These are phyloP conservation scores for Plantago lanceolata DNA, from an alignment of 305 asterid species.

Conservation along the genomic window DNA sequence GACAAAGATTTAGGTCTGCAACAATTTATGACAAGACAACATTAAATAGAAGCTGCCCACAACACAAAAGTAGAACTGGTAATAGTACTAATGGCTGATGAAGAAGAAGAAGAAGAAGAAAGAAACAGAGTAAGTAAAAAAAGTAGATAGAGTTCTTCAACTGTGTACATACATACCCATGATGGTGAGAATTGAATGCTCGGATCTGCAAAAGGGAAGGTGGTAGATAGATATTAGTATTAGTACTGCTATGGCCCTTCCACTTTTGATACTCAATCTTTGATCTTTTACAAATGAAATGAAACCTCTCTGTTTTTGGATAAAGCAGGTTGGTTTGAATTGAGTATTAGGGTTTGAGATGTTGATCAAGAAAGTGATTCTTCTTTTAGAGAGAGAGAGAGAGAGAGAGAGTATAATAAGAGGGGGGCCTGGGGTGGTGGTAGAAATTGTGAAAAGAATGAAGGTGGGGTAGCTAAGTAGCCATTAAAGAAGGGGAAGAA, in stretches of 20 bases:
- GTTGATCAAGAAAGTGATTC: not conserved
- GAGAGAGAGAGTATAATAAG: no score
- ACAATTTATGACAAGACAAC: not conserved
- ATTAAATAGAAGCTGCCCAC: not conserved
- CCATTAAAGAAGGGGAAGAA: slow-evolving; percentile 1
- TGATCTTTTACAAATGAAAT: not conserved
- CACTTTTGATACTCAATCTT: not conserved
- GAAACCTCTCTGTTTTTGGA: not conserved
- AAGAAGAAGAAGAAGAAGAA: not conserved
- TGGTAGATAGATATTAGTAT: not conserved
- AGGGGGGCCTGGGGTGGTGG: not conserved
- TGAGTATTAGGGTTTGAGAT: slow-evolving; percentile 3
- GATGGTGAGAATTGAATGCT: slow-evolving; percentile 9
- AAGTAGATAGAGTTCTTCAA: not conserved
- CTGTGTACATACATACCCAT: not conserved
- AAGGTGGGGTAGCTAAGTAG: slow-evolving; percentile 6
- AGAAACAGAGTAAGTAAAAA: slow-evolving; percentile 5
- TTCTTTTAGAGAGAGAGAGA: not conserved
- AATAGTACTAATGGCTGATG: not conserved
- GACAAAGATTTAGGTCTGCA: not conserved
- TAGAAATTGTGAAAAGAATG: not conserved
- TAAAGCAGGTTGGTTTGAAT: no score
- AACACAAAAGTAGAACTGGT: not conserved
- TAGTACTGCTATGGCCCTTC: not conserved
- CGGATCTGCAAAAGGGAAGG: slow-evolving; percentile 7